Conservation (phyloP, 108 stramenopile genomes). For the Chaetoceros muelleri region DNA sequence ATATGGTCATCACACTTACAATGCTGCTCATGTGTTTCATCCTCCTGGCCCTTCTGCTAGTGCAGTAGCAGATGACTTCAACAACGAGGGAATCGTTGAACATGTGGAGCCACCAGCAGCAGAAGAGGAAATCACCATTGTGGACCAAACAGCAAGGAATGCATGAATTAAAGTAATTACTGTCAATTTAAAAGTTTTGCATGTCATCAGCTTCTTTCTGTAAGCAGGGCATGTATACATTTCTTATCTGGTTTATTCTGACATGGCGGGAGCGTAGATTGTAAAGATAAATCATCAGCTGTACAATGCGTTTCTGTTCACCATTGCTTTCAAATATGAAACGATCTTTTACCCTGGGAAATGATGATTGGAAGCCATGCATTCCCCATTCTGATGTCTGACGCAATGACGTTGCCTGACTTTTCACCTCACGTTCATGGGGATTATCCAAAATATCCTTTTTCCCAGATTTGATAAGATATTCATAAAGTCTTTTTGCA, state of each 20-base stretch:
- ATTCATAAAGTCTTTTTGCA: not conserved
- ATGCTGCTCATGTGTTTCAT: too few relatives aligned
- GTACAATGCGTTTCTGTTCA: constrained; percentile 9
- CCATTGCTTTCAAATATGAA: constrained; percentile 21
- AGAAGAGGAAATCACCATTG: too few relatives aligned
- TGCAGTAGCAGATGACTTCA: too few relatives aligned
- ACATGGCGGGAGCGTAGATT: constrained; percentile 10
- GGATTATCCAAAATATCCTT: too few relatives aligned
- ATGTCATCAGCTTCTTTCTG: constrained; percentile 8
- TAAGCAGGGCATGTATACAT: constrained; percentile 13
- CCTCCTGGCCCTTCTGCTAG: too few relatives aligned
- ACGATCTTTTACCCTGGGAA: constrained; percentile 21
- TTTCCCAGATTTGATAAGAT: constrained; percentile 16
- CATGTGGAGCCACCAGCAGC: too few relatives aligned
- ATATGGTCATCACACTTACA: too few relatives aligned
- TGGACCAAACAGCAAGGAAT: too few relatives aligned
- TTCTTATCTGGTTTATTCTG: constrained; percentile 26
- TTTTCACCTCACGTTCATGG: too few relatives aligned
- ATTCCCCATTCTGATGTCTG: constrained; percentile 27
- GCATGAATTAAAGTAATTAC: too few relatives aligned
- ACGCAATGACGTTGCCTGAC: constrained; percentile 1
- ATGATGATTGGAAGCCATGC: constrained; percentile 18
- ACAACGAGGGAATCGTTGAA: too few relatives aligned
- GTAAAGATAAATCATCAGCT: constrained; percentile 11
- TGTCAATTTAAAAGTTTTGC: too few relatives aligned